Evolutionary conservation across 2,329 filamentous ascomycete genomes (phyloP).

Genomic region (Ophiocordyceps camponoti-saundersi): DNA sequence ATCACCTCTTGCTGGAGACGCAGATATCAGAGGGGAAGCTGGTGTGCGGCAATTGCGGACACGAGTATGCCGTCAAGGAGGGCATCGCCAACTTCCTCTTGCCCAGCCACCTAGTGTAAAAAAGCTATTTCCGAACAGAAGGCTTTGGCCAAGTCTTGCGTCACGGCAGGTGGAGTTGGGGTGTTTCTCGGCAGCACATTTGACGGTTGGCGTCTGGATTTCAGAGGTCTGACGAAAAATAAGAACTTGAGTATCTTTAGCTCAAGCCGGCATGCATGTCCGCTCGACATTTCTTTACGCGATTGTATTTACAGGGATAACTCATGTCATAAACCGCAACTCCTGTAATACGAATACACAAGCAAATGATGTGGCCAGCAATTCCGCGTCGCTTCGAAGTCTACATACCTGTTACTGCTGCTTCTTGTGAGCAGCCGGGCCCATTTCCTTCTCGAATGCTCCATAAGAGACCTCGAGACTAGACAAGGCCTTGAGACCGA

Average conservation of each 20-base stretch:
- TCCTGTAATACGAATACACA: constrained; percentile 6
- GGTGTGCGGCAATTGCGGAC: constrained; percentile 78
- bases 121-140: constrained; percentile 2
- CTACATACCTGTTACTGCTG: constrained; percentile 12
- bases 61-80: constrained; percentile 89
- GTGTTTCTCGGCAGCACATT: background rate
- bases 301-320: background rate
- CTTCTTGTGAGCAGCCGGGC: constrained; percentile 78
- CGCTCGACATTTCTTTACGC: too few relatives aligned
- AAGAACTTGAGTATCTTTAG: background rate
- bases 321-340: constrained; percentile 3
- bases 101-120: constrained; percentile 71
- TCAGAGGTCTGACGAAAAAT: background rate
- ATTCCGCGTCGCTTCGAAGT: background rate
- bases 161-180: background rate
- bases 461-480: constrained; percentile 84
- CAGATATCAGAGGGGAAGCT: constrained; percentile 78
- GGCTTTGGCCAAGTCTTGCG: background rate
- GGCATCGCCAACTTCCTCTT: constrained; percentile 93
- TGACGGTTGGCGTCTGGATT: background rate
- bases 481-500: constrained; percentile 58
- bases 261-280: background rate
- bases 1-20: constrained; percentile 73
- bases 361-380: background rate
- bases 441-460: constrained; percentile 93